phyloP scores from a whole-genome alignment of 257 asterid genomes.

The Solanum gracilifrons region DNA sequence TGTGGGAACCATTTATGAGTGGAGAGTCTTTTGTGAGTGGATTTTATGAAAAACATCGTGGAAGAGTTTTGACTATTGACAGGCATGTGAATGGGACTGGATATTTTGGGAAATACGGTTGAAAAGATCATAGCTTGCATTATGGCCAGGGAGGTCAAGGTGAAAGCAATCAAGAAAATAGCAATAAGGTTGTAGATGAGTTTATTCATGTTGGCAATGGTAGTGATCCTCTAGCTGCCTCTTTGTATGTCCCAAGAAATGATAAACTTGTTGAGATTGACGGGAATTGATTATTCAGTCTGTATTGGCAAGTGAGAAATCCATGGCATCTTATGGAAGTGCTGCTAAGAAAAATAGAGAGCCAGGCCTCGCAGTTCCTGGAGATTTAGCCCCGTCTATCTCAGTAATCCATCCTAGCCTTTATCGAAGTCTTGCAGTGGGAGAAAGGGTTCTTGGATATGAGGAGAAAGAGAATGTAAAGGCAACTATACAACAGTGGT shows the following conservation, averaged over 20 bases:
- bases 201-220: conserved; percentile 25
- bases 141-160: conserved; percentile 2
- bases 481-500: conserved; percentile 4
- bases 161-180: neutral
- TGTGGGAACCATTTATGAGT: too few species aligned
- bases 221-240: conserved; percentile 51
- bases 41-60: conserved; percentile 26
- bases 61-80: conserved; percentile 60
- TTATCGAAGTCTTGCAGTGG: neutral
- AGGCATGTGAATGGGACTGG: conserved; percentile 18
- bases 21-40: too few species aligned
- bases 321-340: conserved; percentile 36
- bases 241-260: conserved; percentile 56
- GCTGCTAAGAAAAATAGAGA: conserved; percentile 23
- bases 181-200: conserved; percentile 13
- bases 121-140: conserved; percentile 21
- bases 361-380: conserved; percentile 43
- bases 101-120: conserved; percentile 18
- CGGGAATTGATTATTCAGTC: conserved; percentile 62
- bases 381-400: conserved; percentile 40
- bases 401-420: conserved; percentile 30
- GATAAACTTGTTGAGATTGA: conserved; percentile 65
- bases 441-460: conserved; percentile 41
- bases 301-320: conserved; percentile 57
- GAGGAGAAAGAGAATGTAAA: conserved; percentile 37